Evolutionary conservation across 1,139 yeast genomes (phyloP).

Genomic region (Pichia sp.): DNA sequence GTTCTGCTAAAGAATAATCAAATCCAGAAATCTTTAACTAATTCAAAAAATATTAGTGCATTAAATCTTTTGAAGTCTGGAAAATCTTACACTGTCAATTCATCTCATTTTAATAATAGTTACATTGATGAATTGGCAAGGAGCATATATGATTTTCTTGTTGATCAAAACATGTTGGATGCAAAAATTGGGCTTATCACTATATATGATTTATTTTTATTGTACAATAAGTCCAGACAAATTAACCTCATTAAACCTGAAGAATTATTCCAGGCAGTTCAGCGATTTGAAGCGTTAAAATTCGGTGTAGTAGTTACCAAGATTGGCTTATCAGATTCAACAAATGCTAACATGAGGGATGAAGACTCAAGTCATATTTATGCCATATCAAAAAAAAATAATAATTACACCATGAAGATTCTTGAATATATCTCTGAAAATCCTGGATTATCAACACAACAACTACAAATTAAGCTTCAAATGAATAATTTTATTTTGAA

Average conservation of each 20-base stretch:
- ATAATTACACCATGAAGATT: slow-evolving; percentile 22
- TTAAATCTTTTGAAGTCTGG: slow-evolving; percentile 19
- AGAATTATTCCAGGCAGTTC: slow-evolving; percentile 49
- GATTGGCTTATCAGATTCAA: slow-evolving; percentile 22
- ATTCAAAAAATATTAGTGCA: slow-evolving; percentile 18
- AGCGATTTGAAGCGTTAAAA: slow-evolving; percentile 38
- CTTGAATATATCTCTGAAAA: slow-evolving; percentile 12
- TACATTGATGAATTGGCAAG: slow-evolving; percentile 48
- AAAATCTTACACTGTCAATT: slow-evolving; percentile 3
- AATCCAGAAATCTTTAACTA: slow-evolving; percentile 20
- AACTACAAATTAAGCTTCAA: slow-evolving; percentile 24
- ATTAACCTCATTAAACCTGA: slow-evolving; percentile 53
- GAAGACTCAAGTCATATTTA: slow-evolving; percentile 5
- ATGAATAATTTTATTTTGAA: slow-evolving; percentile 27
- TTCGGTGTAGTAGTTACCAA: slow-evolving; percentile 24
- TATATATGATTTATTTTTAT: slow-evolving; percentile 51
- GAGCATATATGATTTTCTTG: slow-evolving; percentile 51
- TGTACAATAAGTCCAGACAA: slow-evolving; percentile 56
- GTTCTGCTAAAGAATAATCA: slow-evolving; percentile 25
- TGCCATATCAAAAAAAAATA: slow-evolving; percentile 22
- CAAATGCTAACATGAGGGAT: not conserved
- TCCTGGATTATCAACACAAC: slow-evolving; percentile 25
- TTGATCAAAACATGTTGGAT: slow-evolving; percentile 36
- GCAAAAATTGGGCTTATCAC: slow-evolving; percentile 53
- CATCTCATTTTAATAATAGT: slow-evolving; percentile 25